Base-by-base conservation (phyloP, 805 yeast genomes). In the Candida nemodendra region DNA sequence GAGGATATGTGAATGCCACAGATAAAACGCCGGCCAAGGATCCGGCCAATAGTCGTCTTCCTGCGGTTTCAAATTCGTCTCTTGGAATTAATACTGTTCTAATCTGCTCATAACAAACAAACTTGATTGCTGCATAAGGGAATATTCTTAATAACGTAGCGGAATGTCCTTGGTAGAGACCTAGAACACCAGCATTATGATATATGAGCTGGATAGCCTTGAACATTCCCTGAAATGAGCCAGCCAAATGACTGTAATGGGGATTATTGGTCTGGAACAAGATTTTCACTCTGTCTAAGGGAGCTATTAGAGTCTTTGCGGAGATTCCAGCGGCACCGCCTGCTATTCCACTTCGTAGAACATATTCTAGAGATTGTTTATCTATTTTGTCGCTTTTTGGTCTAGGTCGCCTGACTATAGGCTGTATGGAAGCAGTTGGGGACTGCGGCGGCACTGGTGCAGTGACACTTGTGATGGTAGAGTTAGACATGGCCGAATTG, bases 91-190 rank as follows among this genome's bases (percentile, higher is more conserved):
- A 62, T 2, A 84, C 38, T 9, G 85, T 71, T 44, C 99, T 66
- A 32, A 90, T 78, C 61, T 93, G 98, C 64, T 93, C 99, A 62
- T 93, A 93, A 8, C 95, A 90, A 12, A 93, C 96, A 61, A 91
- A 93, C 60, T 93, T 93, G 54, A 93, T 85, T 9, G 96, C 96
- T 4, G 99, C 97, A 60, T 93, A 93, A 1, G 99, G 99, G 60
- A 93, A 91, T 3, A 93, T 87, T 45, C 99, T 72, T 29, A 90
- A 61, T 34, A 93, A 66, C 0, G 99, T 93, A 1, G 95, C 96
- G 4, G 95, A 86, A 60, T 93, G 99, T 27, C 99, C 99, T 54
- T 91, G 96, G 59, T 80, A 91, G 38, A 93, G 75, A 2, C 99
- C 99, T 29, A 66, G 45, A 1, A 80, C 32, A 13, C 98, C 98